These are phyloP conservation scores for Neoscytalidium dimidiatum DNA, from an alignment of 2,329 filamentous ascomycete genomes.

Conservation along the genomic window DNA sequence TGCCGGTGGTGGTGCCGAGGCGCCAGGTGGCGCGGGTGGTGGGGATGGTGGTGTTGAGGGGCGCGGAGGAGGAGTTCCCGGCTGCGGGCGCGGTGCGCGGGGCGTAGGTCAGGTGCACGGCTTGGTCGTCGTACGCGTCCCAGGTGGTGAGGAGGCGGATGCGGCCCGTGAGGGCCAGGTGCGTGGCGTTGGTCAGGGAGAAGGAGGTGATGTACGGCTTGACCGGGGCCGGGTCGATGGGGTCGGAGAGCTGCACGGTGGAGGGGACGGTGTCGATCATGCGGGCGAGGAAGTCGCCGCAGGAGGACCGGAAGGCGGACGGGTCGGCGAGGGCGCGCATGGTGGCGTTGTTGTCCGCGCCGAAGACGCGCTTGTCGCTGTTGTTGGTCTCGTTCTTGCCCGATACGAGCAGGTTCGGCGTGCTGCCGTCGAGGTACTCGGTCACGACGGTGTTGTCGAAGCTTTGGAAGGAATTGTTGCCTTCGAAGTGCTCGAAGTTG, in stretches of 20 bases:
- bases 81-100: neutral
- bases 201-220: neutral
- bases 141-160: conserved; percentile 1
- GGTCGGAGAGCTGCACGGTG: neutral
- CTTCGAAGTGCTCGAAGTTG: conserved; percentile 15
- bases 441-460: conserved; percentile 19
- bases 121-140: neutral
- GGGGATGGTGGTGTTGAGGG: conserved; percentile 7
- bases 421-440: conserved; percentile 10
- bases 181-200: neutral
- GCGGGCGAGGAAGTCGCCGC: conserved; percentile 6
- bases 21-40: neutral
- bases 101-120: neutral
- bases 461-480: neutral
- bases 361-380: conserved; percentile 19
- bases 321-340: conserved; percentile 15
- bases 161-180: conserved; percentile 1
- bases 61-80: no score
- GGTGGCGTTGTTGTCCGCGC: conserved; percentile 8
- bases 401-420: neutral
- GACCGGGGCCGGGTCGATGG: neutral
- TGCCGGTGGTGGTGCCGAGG: neutral
- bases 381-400: neutral
- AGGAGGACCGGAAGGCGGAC: neutral
- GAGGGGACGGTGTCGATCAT: conserved; percentile 17